phyloP scores from a whole-genome alignment of 768 basidiomycete genomes.

The Tricholoma matsutake region DNA sequence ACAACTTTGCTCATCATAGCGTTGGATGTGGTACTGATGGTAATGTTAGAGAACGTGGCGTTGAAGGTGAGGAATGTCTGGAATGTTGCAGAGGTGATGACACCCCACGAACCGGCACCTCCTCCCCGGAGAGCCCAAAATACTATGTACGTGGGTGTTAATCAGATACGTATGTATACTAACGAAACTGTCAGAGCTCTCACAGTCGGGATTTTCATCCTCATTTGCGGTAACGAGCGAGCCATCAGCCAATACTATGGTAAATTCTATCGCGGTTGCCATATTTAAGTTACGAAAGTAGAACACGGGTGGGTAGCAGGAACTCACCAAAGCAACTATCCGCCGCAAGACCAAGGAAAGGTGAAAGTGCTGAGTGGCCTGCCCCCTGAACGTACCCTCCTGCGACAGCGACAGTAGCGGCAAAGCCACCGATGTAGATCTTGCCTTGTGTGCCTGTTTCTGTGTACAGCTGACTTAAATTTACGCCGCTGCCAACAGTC shows the following conservation, averaged over 20 bases:
- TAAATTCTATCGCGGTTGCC: background rate
- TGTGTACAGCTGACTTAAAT: slow-evolving; percentile 17
- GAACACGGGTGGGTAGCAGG: background rate
- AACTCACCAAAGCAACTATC: slow-evolving; percentile 19
- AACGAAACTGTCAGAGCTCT: background rate
- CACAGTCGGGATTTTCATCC: background rate
- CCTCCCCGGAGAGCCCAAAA: slow-evolving; percentile 28
- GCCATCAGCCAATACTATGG: background rate
- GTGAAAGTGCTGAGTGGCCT: slow-evolving; percentile 28
- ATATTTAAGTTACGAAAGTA: background rate
- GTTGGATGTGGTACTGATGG: slow-evolving; percentile 15
- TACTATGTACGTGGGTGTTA: slow-evolving; percentile 8
- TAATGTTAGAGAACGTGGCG: slow-evolving; percentile 16
- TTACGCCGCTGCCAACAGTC: slow-evolving; percentile 28
- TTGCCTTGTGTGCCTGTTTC: slow-evolving; percentile 19
- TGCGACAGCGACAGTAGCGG: slow-evolving; percentile 26
- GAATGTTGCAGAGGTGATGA: slow-evolving; percentile 35
- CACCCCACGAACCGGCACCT: slow-evolving; percentile 34
- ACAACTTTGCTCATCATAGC: slow-evolving; percentile 22
- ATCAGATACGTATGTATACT: background rate
- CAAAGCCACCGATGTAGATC: slow-evolving; percentile 25
- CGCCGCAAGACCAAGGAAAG: slow-evolving; percentile 22
- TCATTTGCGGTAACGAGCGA: background rate
- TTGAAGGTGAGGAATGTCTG: slow-evolving; percentile 33
- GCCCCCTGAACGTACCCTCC: slow-evolving; percentile 34